Conservation (phyloP, 129 eudicot genomes). For the Calendula officinalis region DNA sequence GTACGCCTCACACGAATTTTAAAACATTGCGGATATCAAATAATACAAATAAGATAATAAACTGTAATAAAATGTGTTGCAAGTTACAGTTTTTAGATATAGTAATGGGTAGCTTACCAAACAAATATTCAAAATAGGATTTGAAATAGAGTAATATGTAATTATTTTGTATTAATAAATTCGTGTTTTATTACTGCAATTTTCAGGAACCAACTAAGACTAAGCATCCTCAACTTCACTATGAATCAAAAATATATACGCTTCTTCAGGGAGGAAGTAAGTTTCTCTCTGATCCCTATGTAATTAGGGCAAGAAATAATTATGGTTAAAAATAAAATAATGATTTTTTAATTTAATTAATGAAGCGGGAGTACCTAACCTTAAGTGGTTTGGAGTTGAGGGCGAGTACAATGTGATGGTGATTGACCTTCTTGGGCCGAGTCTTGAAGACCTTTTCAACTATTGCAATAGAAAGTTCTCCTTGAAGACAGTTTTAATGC, state of each 20-base stretch:
- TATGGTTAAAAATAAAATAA: not conserved
- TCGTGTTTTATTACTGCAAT: constrained; percentile 9
- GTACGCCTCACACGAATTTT: no score
- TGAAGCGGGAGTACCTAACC: constrained; percentile 88
- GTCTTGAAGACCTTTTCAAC: constrained; percentile 94
- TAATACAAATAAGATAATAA: no score
- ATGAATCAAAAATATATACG: constrained; percentile 79
- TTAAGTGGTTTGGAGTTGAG: constrained; percentile 98
- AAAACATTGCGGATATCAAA: no score
- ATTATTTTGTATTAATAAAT: not conserved
- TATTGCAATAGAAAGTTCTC: constrained; percentile 87
- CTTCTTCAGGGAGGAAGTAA: constrained; percentile 87
- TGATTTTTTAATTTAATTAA: constrained; percentile 13
- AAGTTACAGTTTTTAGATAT: no score
- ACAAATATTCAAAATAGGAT: no score
- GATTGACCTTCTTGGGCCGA: constrained; percentile 98
- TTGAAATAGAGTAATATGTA: not conserved
- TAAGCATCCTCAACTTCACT: constrained; percentile 80
- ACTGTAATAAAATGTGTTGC: no score
- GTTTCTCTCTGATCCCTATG: constrained; percentile 17
- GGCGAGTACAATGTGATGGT: constrained; percentile 94
- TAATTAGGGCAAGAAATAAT: not conserved
- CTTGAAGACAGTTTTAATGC: constrained; percentile 95
- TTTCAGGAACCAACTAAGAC: constrained; percentile 77
- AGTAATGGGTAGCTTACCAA: no score